Percentiles rank a stretch among this genome's conserved stretches.
These are phyloP conservation scores for Globisporangium sylvaticum DNA, from an alignment of 352 stramenopile genomes.

Conservation along the genomic window DNA sequence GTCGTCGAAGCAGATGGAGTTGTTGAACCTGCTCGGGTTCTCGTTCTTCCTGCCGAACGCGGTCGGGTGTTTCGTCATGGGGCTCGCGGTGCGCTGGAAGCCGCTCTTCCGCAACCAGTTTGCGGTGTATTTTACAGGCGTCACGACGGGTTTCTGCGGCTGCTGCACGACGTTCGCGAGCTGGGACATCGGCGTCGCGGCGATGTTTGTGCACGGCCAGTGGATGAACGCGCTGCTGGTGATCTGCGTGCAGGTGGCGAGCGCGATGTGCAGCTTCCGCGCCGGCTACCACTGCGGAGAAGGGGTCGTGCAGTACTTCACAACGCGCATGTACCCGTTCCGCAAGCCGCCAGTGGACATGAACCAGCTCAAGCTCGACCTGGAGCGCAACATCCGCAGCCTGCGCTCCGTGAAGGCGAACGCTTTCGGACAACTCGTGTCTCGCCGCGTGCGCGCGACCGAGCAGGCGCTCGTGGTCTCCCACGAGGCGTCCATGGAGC, in stretches of 20 bases:
- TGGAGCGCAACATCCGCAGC: constrained; percentile 41
- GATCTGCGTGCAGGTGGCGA: constrained; percentile 43
- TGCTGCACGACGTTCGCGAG: constrained; percentile 65
- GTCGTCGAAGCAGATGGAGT: constrained; percentile 30
- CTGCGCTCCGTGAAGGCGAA: constrained; percentile 45
- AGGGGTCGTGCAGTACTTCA: constrained; percentile 38
- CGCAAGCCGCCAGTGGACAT: constrained; percentile 44
- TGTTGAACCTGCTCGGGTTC: constrained; percentile 51
- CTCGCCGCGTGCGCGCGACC: constrained; percentile 35
- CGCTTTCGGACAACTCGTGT: constrained; percentile 39
- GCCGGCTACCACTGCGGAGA: constrained; percentile 41
- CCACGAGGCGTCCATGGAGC: constrained; percentile 36
- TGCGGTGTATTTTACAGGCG: constrained; percentile 39
- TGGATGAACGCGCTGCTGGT: constrained; percentile 50
- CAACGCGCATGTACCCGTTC: constrained; percentile 38
- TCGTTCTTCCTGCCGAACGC: constrained; percentile 56
- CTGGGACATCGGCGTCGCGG: constrained; percentile 45
- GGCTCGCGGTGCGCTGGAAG: constrained; percentile 35
- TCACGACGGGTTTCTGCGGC: constrained; percentile 70
- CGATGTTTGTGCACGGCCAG: constrained; percentile 44
- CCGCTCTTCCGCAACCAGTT: constrained; percentile 44
- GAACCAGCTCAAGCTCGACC: constrained; percentile 43
- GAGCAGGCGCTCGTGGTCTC: constrained; percentile 37
- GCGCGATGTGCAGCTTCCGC: constrained; percentile 38
- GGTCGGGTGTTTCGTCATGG: constrained; percentile 66